These are phyloP conservation scores for Moringa oleifera DNA, from an alignment of 345 rosid genomes.

Conservation along the genomic window DNA sequence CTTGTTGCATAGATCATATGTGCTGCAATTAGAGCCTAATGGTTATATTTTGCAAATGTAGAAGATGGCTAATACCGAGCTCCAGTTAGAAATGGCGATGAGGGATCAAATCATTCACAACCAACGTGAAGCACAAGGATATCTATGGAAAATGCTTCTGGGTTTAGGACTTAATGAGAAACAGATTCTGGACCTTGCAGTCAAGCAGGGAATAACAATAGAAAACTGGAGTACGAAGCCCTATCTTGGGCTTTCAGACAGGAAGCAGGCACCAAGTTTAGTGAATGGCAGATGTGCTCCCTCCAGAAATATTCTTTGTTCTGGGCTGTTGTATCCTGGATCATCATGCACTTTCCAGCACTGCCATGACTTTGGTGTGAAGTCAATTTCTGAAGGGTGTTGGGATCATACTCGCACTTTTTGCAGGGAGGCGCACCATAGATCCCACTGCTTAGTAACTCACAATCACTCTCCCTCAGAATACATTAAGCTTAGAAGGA, in stretches of 20 bases:
- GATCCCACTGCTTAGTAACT: slow-evolving; percentile 56
- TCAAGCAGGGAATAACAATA: slow-evolving; percentile 72
- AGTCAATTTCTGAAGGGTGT: slow-evolving; percentile 33
- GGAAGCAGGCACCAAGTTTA: slow-evolving; percentile 36
- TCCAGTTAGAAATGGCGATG: slow-evolving; percentile 95
- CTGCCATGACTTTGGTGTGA: slow-evolving; percentile 34
- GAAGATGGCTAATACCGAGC: slow-evolving; percentile 94
- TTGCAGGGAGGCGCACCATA: slow-evolving; percentile 63
- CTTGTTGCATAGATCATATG: slow-evolving; percentile 1
- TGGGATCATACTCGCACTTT: slow-evolving; percentile 45
- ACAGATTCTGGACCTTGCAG: slow-evolving; percentile 62
- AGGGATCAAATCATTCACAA: slow-evolving; percentile 92
- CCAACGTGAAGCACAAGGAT: slow-evolving; percentile 77
- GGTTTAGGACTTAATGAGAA: slow-evolving; percentile 79
- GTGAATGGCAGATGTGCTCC: slow-evolving; percentile 24
- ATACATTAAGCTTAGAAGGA: slow-evolving; percentile 31
- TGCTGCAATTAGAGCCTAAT: slow-evolving; percentile 17
- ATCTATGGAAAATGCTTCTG: slow-evolving; percentile 76
- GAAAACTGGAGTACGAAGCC: slow-evolving; percentile 62
- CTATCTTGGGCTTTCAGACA: slow-evolving; percentile 38
- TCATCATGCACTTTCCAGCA: slow-evolving; percentile 54
- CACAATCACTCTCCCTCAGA: slow-evolving; percentile 41
- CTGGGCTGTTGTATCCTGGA: slow-evolving; percentile 43
- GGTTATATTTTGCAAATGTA: slow-evolving; percentile 21
- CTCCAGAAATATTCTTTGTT: slow-evolving; percentile 28